Percentiles rank a stretch among this genome's conserved stretches.
Evolutionary conservation across 1,139 yeast genomes (phyloP).

Genomic region (Kluyveromyces sp.): DNA sequence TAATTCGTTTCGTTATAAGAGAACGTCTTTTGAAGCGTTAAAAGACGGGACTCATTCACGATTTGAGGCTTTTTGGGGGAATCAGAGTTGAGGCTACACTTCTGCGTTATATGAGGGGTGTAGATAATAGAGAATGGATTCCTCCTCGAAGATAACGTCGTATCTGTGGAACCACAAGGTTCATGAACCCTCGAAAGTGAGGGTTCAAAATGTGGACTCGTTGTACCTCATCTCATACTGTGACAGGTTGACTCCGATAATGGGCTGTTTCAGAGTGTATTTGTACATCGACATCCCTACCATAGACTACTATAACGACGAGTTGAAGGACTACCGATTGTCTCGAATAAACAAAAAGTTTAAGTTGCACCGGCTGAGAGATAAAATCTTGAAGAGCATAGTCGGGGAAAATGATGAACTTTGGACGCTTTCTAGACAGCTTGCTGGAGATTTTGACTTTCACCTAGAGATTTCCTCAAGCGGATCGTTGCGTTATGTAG

Average conservation of each 20-base stretch:
- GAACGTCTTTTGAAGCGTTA: neutral
- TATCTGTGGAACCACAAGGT: slow-evolving; percentile 7
- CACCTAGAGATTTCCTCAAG: slow-evolving; percentile 22
- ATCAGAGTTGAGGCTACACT: neutral
- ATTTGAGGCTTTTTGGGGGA: neutral
- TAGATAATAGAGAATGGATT: slow-evolving; percentile 3
- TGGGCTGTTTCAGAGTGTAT: slow-evolving; percentile 19
- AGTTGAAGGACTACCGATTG: slow-evolving; percentile 23
- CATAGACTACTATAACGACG: slow-evolving; percentile 31
- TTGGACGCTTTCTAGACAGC: slow-evolving; percentile 12
- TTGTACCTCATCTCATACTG: slow-evolving; percentile 25
- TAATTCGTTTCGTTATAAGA: no score
- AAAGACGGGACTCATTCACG: neutral
- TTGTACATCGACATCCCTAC: slow-evolving; percentile 32
- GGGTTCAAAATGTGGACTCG: slow-evolving; percentile 25
- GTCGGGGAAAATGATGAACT: slow-evolving; percentile 22
- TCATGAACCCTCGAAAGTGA: slow-evolving; percentile 21
- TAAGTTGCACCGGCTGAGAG: slow-evolving; percentile 24
- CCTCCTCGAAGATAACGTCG: slow-evolving; percentile 6
- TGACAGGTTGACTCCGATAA: slow-evolving; percentile 9
- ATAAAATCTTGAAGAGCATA: slow-evolving; percentile 23
- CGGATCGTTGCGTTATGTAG: slow-evolving; percentile 31
- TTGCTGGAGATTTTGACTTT: slow-evolving; percentile 9
- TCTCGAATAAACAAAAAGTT: slow-evolving; percentile 27
- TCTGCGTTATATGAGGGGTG: neutral